Evolutionary conservation across 176 grass and related monocot genomes (phyloP), one percentile per base, ranked within the genome.

Genomic region (Phoenix dactylifera): DNA sequence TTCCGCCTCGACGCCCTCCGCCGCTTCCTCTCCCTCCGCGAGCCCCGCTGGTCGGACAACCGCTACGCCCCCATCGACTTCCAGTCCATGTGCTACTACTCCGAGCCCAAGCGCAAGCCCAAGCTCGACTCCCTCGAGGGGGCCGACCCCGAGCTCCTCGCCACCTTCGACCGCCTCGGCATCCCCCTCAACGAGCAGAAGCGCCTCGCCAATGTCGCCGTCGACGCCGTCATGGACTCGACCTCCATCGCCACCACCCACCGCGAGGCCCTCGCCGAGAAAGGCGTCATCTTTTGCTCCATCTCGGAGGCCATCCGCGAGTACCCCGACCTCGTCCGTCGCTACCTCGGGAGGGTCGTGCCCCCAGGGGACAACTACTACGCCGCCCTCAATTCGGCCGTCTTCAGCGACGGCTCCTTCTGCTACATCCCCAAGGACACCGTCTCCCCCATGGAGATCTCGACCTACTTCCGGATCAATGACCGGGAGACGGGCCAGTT

Each of bases 281-380:
- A 90, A 78, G 92, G 92, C 58, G 92, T 97, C 62, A 91, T 97
- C 49, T 97, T 97, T 60, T 97, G 92, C 63, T 97, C 92, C 61
- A 97, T 97, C 75, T 91, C 92, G 18, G 92, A 97, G 44, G 92
- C 92, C 55, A 70, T 97, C 64, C 81, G 80, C 2, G 92, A 97
- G 74, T 97, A 97, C 65, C 92, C 92, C 18, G 87, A 97, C 30
- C 73, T 91, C 3, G 55, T 97, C 22, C 83, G 35, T 55, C 74
- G 82, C 56, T 76, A 97, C 50, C 72, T 97, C 15, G 92, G 92
- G 4, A 79, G 60, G 30, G 57, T 97, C 3, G 92, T 97, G 3
- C 92, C 92, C 0, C 69, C 83, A 0, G 78, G 70, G 0, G 92
- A 97, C 44, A 97, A 97, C 68, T 97, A 97, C 76, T 97, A 91